A percentile compares a stretch with the other conserved stretches of the same genome.
Conservation (phyloP, 2,329 filamentous ascomycete species). For the Periglandula ipomoeae region DNA sequence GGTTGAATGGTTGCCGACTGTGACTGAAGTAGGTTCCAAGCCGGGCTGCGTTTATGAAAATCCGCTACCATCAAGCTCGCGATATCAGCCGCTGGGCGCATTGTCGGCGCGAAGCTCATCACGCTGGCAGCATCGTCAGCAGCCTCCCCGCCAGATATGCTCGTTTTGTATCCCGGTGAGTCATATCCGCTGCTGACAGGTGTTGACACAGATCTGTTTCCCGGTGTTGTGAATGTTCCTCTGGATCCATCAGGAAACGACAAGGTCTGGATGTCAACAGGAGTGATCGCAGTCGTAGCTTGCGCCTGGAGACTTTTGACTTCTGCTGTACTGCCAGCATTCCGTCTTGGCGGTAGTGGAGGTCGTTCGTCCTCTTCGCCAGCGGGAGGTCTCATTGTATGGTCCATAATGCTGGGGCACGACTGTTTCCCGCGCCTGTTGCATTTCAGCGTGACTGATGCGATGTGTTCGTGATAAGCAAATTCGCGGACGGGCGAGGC, state of each 20-base stretch:
- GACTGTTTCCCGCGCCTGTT: constrained; percentile 9
- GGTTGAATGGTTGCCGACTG: constrained; percentile 51
- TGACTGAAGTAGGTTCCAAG: constrained; percentile 58
- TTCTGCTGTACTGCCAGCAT: constrained; percentile 27
- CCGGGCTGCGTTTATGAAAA: constrained; percentile 53
- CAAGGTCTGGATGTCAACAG: constrained; percentile 70
- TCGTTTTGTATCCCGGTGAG: constrained; percentile 25
- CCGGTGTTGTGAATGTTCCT: constrained; percentile 48
- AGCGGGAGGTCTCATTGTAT: constrained; percentile 17
- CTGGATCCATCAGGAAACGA: constrained; percentile 61
- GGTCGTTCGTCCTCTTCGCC: constrained; percentile 37
- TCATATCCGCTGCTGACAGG: constrained; percentile 30
- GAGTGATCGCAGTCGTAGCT: constrained; percentile 77
- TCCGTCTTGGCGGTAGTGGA: constrained; percentile 45
- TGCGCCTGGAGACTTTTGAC: constrained; percentile 43
- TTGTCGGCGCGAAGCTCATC: constrained; percentile 55
- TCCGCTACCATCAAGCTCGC: constrained; percentile 75
- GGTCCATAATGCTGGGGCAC: constrained; percentile 18
- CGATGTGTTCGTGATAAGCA: neutral
- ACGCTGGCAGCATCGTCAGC: constrained; percentile 56
- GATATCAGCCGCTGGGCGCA: constrained; percentile 58
- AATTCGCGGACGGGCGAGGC: neutral
- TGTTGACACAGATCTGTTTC: constrained; percentile 25
- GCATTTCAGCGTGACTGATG: constrained; percentile 19
- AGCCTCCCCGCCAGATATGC: constrained; percentile 32